Conservation (phyloP, 345 rosid genomes). For the Angophora floribunda region DNA sequence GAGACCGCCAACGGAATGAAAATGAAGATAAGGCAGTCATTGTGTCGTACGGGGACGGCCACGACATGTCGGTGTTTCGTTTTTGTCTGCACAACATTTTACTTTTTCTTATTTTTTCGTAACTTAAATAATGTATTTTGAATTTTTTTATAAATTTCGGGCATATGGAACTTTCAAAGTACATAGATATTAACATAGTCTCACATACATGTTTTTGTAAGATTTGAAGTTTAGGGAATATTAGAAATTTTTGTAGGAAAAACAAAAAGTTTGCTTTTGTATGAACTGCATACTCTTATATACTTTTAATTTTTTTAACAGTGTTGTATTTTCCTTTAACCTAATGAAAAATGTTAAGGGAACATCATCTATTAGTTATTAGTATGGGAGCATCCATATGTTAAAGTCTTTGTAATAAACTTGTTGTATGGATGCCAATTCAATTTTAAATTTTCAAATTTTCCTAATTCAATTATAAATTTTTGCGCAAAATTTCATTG, state of each 20-base stretch:
- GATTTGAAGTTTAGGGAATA: accelerated
- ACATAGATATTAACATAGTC: background rate
- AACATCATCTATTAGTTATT: background rate
- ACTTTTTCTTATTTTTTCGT: background rate
- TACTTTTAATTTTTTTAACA: too few relatives aligned
- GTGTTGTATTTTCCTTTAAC: background rate
- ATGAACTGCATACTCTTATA: too few relatives aligned
- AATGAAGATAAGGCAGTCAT: background rate
- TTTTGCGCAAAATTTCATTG: accelerated
- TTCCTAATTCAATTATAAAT: accelerated
- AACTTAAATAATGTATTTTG: background rate
- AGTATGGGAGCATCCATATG: accelerated
- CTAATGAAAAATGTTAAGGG: background rate
- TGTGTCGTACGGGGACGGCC: background rate
- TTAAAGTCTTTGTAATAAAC: background rate
- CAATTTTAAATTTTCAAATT: background rate
- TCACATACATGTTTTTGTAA: background rate
- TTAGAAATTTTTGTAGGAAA: too few relatives aligned
- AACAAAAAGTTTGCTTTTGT: background rate
- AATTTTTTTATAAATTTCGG: background rate
- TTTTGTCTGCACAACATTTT: background rate
- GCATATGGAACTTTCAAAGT: background rate
- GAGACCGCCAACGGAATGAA: background rate
- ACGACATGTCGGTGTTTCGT: background rate
- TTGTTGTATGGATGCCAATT: accelerated